Percentiles rank a stretch among this genome's conserved stretches.
These are phyloP conservation scores for Aspergillus eucalypticola DNA, from an alignment of 2,329 filamentous ascomycete species.

Conservation along the genomic window DNA sequence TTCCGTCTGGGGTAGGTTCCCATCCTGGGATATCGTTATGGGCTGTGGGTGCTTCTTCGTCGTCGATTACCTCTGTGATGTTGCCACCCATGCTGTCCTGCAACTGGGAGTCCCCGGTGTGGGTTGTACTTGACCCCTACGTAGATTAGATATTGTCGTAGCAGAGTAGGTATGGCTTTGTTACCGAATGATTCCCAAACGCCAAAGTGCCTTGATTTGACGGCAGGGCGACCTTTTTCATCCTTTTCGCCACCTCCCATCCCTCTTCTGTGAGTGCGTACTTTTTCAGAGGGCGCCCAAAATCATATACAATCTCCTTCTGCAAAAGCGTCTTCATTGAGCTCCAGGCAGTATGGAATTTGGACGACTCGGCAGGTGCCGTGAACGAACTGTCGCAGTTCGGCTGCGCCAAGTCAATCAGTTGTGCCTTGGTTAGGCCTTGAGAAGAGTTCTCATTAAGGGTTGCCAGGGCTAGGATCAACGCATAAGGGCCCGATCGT, in stretches of 20 bases:
- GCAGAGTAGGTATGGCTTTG: neutral
- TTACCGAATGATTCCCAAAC: constrained; percentile 19
- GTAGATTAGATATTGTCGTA: neutral
- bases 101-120: neutral
- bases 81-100: neutral
- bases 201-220: constrained; percentile 20
- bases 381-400: constrained; percentile 74
- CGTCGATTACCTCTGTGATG: constrained; percentile 9
- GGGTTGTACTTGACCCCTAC: neutral
- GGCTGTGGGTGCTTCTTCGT: constrained; percentile 9
- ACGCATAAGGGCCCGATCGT: constrained; percentile 72
- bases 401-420: constrained; percentile 69
- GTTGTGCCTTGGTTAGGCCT: constrained; percentile 66
- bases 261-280: constrained; percentile 76
- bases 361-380: constrained; percentile 64
- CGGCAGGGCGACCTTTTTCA: constrained; percentile 53
- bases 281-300: constrained; percentile 65
- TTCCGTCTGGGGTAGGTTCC: constrained; percentile 20
- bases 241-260: constrained; percentile 69
- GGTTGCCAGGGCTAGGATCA: constrained; percentile 67
- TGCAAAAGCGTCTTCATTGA: constrained; percentile 74
- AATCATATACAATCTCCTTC: constrained; percentile 73
- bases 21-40: neutral
- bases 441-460: constrained; percentile 56
- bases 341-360: constrained; percentile 78